phyloP scores from a whole-genome alignment of 768 basidiomycete genomes.

The Mycena filopes region DNA sequence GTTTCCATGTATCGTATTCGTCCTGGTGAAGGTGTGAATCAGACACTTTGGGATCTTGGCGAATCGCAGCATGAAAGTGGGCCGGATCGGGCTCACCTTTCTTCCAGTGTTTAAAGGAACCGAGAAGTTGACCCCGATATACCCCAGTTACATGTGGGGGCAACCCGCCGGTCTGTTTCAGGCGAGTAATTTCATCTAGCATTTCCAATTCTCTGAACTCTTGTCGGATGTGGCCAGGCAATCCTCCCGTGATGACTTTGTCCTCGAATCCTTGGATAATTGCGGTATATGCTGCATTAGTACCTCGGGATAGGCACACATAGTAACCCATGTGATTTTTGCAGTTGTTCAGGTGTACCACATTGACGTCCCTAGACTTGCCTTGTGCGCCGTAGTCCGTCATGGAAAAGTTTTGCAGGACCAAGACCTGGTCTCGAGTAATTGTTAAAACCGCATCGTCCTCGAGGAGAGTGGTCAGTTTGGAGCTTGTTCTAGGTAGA shows the following conservation, averaged over 20 bases:
- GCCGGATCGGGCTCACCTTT: neutral
- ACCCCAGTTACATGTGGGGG: neutral
- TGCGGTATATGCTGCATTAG: neutral
- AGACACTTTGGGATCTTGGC: neutral
- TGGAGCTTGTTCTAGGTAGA: neutral
- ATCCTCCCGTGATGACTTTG: neutral
- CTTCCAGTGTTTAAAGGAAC: neutral
- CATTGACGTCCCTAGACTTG: neutral
- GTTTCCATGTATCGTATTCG: neutral
- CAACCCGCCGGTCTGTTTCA: neutral
- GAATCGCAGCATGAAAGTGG: neutral
- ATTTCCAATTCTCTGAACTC: conserved; percentile 1
- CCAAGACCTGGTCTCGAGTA: neutral
- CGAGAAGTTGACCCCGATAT: neutral
- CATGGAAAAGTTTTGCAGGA: conserved; percentile 1
- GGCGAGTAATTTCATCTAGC: neutral
- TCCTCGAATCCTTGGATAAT: neutral
- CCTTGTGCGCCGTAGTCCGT: conserved; percentile 7
- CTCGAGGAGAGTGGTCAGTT: neutral
- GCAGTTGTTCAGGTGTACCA: neutral
- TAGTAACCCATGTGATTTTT: neutral
- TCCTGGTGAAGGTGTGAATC: neutral
- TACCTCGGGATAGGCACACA: neutral
- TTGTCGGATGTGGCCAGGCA: neutral
- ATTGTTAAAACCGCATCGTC: neutral